Percentiles rank a stretch among this genome's conserved stretches.
Evolutionary conservation across 345 rosid species (phyloP).

Genomic region (Clarkia xantiana): DNA sequence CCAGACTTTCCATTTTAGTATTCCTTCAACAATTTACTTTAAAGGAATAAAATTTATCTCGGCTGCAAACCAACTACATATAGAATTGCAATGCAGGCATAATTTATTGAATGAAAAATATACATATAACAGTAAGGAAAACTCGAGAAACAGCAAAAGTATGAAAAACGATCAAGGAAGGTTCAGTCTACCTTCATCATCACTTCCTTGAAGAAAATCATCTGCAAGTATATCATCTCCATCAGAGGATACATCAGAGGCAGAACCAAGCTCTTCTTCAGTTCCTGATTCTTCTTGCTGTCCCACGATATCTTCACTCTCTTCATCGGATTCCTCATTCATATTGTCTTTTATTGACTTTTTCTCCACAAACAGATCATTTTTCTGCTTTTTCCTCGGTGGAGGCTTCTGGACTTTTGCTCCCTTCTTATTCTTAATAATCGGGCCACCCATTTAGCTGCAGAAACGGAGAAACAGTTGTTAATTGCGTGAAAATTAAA

Average conservation of each 20-base stretch:
- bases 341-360: constrained; percentile 18
- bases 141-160: no score
- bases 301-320: constrained; percentile 25
- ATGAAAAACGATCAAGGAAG: no score
- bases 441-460: constrained; percentile 18
- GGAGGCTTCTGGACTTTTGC: constrained; percentile 23
- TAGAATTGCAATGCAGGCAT: not conserved
- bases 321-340: constrained; percentile 8
- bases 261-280: constrained; percentile 26
- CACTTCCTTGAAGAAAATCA: constrained; percentile 45
- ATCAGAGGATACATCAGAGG: constrained; percentile 36
- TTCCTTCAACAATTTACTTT: no score
- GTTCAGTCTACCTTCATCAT: constrained; percentile 26
- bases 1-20: not conserved
- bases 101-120: not conserved
- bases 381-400: constrained; percentile 40
- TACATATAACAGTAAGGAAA: no score
- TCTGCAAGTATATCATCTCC: constrained; percentile 46
- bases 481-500: no score
- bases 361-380: constrained; percentile 21
- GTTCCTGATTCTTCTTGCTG: constrained; percentile 18
- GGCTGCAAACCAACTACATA: no score
- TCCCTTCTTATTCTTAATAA: constrained; percentile 35
- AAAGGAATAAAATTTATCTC: no score
- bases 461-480: not conserved